Percentiles rank a stretch among this genome's conserved stretches.
These are phyloP conservation scores for Penium margaritaceum DNA, from an alignment of 139 green algal genomes.

Conservation along the genomic window DNA sequence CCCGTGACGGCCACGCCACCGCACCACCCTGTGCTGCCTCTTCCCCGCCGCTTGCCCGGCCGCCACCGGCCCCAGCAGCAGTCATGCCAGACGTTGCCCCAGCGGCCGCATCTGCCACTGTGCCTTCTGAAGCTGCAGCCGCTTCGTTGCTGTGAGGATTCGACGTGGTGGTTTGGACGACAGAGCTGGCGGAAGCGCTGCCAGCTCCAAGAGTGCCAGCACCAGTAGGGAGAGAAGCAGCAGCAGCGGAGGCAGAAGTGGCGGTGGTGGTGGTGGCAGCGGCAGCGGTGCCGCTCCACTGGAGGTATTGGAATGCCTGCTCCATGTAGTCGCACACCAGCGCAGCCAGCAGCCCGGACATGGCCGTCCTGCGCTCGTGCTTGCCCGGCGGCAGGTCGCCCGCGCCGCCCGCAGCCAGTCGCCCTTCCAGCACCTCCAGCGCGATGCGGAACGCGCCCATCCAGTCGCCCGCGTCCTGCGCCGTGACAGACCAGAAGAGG, in stretches of 20 bases:
- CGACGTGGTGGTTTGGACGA: background rate
- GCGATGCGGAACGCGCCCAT: conserved; percentile 42
- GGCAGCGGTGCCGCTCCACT: conserved; percentile 1
- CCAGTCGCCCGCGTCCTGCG: conserved; percentile 45
- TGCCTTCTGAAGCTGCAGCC: background rate
- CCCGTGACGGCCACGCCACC: background rate
- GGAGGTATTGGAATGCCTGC: conserved; percentile 37
- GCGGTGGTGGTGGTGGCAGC: background rate
- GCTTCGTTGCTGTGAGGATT: background rate
- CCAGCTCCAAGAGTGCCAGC: too few relatives aligned
- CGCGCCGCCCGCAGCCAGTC: conserved; percentile 14
- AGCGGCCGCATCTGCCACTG: background rate
- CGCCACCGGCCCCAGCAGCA: background rate
- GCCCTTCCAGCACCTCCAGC: conserved; percentile 41
- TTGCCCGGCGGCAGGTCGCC: background rate
- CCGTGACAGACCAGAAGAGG: too few relatives aligned
- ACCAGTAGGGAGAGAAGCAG: too few relatives aligned
- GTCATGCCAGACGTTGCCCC: background rate
- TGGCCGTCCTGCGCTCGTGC: too few relatives aligned
- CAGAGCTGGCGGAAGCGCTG: too few relatives aligned
- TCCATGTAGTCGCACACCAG: conserved; percentile 39
- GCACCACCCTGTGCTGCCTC: background rate
- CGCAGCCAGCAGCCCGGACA: conserved; percentile 5
- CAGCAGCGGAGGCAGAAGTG: background rate
- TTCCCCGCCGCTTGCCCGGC: background rate